phyloP scores from a whole-genome alignment of 225 moss, liverwort and hornwort genomes.

The Polytrichum formosum region DNA sequence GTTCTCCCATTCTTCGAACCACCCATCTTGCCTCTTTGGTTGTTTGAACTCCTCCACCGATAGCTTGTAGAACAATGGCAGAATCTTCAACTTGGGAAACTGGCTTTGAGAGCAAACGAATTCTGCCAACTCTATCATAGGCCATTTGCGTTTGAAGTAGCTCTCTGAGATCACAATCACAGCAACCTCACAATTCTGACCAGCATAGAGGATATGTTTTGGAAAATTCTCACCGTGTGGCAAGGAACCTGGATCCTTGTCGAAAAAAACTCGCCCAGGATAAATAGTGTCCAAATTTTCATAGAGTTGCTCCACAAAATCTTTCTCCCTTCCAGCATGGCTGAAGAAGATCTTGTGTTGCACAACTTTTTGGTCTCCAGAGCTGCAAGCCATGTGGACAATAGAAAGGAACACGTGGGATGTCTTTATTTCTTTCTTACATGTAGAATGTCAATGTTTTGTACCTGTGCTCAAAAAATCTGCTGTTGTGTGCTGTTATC shows the following conservation, averaged over 20 bases:
- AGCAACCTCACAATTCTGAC: background rate
- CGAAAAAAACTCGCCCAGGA: background rate
- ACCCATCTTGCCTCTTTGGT: background rate
- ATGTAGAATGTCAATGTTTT: too few relatives aligned
- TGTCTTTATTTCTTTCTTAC: too few relatives aligned
- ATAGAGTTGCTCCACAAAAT: background rate
- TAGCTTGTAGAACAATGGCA: too few relatives aligned
- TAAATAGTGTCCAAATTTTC: background rate
- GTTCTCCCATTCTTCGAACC: background rate
- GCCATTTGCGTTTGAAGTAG: background rate
- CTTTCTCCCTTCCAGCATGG: background rate
- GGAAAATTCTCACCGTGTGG: background rate
- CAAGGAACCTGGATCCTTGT: background rate
- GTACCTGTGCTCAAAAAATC: too few relatives aligned
- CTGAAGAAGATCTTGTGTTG: background rate
- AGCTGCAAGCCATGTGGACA: too few relatives aligned
- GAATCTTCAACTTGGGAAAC: too few relatives aligned
- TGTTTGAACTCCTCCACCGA: background rate
- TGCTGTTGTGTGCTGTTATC: too few relatives aligned
- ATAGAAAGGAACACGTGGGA: too few relatives aligned
- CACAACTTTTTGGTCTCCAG: too few relatives aligned
- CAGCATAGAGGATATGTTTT: background rate
- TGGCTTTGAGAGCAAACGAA: background rate
- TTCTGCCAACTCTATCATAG: slow-evolving; percentile 1
- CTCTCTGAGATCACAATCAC: background rate